Percentiles rank a stretch among this genome's conserved stretches.
Evolutionary conservation across 2,329 filamentous ascomycete genomes (phyloP).

Genomic region (Fusarium buxicola): DNA sequence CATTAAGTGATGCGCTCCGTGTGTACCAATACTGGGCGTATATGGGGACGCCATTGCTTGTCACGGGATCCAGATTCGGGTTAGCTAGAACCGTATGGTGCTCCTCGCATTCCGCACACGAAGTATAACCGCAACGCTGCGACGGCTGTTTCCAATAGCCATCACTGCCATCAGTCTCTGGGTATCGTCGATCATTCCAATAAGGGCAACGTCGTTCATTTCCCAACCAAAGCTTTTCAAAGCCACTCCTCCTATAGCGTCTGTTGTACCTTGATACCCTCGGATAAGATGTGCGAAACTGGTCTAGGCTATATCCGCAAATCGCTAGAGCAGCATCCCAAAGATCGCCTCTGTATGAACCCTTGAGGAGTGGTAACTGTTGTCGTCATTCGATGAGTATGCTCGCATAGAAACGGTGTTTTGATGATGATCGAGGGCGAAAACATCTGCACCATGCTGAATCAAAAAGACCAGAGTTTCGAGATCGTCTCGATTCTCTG

Average conservation of each 20-base stretch:
- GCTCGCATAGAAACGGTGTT: constrained; percentile 7
- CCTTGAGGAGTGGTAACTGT: constrained; percentile 13
- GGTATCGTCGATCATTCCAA: constrained; percentile 21
- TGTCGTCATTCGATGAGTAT: constrained; percentile 7
- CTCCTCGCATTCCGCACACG: constrained; percentile 10
- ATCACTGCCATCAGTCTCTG: not conserved
- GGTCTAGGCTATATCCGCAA: constrained; percentile 5
- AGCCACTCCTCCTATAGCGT: constrained; percentile 18
- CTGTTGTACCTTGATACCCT: constrained; percentile 15
- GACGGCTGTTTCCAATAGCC: constrained; percentile 16
- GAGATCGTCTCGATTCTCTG: not conserved
- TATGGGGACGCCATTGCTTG: not conserved
- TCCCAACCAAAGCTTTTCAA: constrained; percentile 24
- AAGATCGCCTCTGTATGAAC: constrained; percentile 26
- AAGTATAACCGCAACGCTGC: constrained; percentile 5
- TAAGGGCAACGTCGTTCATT: constrained; percentile 23
- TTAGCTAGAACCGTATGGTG: accelerated
- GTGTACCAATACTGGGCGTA: not conserved
- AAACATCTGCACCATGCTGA: not conserved
- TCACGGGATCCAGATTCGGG: not conserved
- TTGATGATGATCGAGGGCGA: constrained; percentile 3
- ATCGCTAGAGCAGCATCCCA: constrained; percentile 24
- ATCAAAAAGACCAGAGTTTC: constrained; percentile 4
- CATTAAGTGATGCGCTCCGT: not conserved
- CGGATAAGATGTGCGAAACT: constrained; percentile 2